Evolutionary conservation across 1,284 basidiomycete genomes (phyloP), one percentile per base, ranked within the genome.

Genomic region (Tausonia pullulans): DNA sequence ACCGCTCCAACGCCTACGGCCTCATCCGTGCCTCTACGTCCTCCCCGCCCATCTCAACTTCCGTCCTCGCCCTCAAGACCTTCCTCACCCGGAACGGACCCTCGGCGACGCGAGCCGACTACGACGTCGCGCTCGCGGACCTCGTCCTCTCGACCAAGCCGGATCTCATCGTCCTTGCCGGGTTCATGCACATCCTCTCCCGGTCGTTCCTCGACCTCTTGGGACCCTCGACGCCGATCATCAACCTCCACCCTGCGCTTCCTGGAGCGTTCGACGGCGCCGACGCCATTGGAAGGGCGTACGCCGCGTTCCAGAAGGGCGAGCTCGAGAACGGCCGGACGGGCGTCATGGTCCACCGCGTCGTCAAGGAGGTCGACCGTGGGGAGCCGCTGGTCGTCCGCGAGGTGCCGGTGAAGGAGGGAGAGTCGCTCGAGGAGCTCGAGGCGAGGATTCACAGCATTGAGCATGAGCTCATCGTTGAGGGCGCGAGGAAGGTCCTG

Each of bases 161-260:
- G 0, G 90, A 98, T 74, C 74, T 96, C 16, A 83, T 98, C 64
- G 89, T 98, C 3, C 81, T 98, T 41, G 95, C 95, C 0, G 96
- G 95, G 0, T 98, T 92, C 88, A 98, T 98, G 95, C 93, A 98
- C 74, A 87, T 94, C 69, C 81, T 93, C 53, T 79, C 79, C 7
- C 76, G 79, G 60, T 68, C 73, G 14, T 83, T 84, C 72, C 74
- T 13, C 69, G 71, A 41, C 64, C 72, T 16, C 67, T 69, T n/a
- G 14, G 53, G 59, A 16, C 27, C 64, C 27, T 67, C 64, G 5
- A 68, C 56, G 27, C 87, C 90, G 0, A 88, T 96, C 69, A 96
- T 98, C 79, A 98, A 98, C 74, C 80, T 98, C 9, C 96, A 98
- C 72, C 95, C 96, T 8, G 96, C 95, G 5, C 79, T 98, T 2